Conservation (phyloP, 2,329 filamentous ascomycete species). For the Helicocarpus griseus region DNA sequence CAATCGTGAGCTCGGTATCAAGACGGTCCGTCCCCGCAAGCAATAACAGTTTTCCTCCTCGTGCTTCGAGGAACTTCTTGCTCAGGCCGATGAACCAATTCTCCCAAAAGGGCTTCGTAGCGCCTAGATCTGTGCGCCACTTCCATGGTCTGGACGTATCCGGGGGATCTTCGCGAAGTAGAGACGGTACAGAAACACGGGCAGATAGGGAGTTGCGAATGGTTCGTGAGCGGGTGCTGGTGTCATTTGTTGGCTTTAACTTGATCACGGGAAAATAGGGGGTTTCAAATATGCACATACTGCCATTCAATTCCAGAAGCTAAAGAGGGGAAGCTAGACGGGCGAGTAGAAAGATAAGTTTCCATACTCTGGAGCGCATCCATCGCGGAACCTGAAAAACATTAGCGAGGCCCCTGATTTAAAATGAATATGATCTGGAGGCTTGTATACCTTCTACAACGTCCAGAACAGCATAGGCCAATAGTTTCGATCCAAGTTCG, state of each 20-base stretch:
- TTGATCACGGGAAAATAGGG: background rate
- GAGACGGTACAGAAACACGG: constrained; percentile 71
- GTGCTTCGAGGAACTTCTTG: constrained; percentile 72
- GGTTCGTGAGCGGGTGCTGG: constrained; percentile 65
- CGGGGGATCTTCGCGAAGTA: constrained; percentile 47
- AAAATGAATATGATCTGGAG: background rate
- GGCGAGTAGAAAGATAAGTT: constrained; percentile 74
- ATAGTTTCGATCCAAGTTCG: constrained; percentile 54
- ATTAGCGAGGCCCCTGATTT: background rate
- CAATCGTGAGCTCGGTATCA: constrained; percentile 87
- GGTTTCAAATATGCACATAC: constrained; percentile 23
- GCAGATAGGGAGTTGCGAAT: constrained; percentile 78
- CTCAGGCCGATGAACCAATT: constrained; percentile 86
- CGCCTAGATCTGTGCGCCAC: constrained; percentile 77
- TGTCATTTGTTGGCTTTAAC: background rate
- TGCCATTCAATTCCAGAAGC: constrained; percentile 89
- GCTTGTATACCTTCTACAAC: constrained; percentile 62
- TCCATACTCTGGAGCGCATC: constrained; percentile 94
- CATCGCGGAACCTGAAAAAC: constrained; percentile 62
- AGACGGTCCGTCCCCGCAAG: constrained; percentile 82
- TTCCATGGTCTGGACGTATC: constrained; percentile 51
- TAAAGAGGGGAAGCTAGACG: constrained; percentile 65
- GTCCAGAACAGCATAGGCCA: constrained; percentile 86
- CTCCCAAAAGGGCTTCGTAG: constrained; percentile 86
- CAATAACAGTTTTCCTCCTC: constrained; percentile 73